A percentile compares a stretch with the other conserved stretches of the same genome.
Conservation (phyloP, 2,329 filamentous ascomycete species). For the Fusarium sp. region DNA sequence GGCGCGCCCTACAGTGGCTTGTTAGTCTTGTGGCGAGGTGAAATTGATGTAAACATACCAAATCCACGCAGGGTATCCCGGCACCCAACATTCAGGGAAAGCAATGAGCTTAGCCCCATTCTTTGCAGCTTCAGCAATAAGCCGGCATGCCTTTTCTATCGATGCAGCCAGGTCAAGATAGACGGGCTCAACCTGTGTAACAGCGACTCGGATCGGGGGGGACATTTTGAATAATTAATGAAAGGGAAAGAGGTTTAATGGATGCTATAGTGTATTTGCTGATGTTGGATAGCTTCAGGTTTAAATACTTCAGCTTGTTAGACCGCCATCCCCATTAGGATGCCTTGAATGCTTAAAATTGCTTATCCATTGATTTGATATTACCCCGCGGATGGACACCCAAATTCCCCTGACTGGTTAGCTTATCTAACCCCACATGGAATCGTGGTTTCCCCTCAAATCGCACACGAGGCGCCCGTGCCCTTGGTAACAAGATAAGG, state of each 20-base stretch:
- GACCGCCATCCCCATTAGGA: background rate
- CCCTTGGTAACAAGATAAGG: too few relatives aligned
- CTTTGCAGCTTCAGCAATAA: conserved; percentile 44
- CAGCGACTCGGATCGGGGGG: conserved; percentile 38
- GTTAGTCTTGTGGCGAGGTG: background rate
- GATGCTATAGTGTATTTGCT: background rate
- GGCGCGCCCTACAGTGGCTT: conserved; percentile 29
- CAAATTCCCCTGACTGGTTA: too few relatives aligned
- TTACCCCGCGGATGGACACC: background rate
- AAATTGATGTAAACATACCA: conserved; percentile 37
- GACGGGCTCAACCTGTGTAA: conserved; percentile 48
- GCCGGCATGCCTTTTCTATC: conserved; percentile 44
- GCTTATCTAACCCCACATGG: too few relatives aligned
- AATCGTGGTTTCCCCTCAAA: too few relatives aligned
- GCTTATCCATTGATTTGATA: background rate
- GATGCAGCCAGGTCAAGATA: conserved; percentile 43
- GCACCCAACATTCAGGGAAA: conserved; percentile 67
- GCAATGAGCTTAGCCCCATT: conserved; percentile 67
- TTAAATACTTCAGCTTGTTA: background rate
- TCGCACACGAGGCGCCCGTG: too few relatives aligned
- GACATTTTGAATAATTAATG: conserved; percentile 11
- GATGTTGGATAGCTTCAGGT: background rate
- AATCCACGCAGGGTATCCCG: conserved; percentile 64
- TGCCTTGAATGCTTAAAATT: background rate
- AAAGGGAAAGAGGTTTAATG: background rate